These are phyloP conservation scores for Kuraishia capsulata DNA, from an alignment of 805 yeast species.

Conservation along the genomic window DNA sequence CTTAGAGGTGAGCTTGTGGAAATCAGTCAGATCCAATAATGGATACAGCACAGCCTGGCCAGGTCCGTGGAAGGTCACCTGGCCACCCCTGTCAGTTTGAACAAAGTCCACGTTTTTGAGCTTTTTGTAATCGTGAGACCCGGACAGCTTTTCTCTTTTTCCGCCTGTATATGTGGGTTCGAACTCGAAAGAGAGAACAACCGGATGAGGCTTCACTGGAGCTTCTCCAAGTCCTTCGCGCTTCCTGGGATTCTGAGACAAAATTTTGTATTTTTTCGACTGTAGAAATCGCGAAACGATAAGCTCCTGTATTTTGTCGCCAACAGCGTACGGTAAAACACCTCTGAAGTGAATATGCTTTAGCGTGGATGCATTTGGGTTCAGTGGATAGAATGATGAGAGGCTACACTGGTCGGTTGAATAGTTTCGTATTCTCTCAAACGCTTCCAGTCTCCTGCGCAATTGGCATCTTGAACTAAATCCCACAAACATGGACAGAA, in stretches of 20 bases:
- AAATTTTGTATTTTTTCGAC: conserved; percentile 28
- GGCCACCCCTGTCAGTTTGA: conserved; percentile 91
- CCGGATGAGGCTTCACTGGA: conserved; percentile 46
- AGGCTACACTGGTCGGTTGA: too few relatives aligned
- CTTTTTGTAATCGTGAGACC: conserved; percentile 21
- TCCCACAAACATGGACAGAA: too few relatives aligned
- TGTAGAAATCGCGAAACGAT: conserved; percentile 50
- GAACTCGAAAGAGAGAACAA: conserved; percentile 76
- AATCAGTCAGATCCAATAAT: conserved; percentile 58
- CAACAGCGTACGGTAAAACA: conserved; percentile 32
- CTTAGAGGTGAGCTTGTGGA: conserved; percentile 37
- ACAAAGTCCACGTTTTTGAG: conserved; percentile 48
- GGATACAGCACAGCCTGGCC: conserved; percentile 90
- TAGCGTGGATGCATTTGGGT: conserved; percentile 8
- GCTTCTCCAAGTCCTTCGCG: conserved; percentile 7
- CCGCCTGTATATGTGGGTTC: conserved; percentile 89
- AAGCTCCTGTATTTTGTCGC: conserved; percentile 45
- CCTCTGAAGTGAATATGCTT: conserved; percentile 36
- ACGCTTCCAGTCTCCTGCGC: too few relatives aligned
- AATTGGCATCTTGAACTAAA: too few relatives aligned
- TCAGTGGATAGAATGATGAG: not conserved
- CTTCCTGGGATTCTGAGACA: conserved; percentile 10
- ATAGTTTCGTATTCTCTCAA: too few relatives aligned
- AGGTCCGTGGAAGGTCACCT: conserved; percentile 92
- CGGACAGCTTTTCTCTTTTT: conserved; percentile 56